A percentile compares a stretch with the other conserved stretches of the same genome.
Evolutionary conservation across 2,329 filamentous ascomycete species (phyloP).

Genomic region (Acrocalymma vagum): DNA sequence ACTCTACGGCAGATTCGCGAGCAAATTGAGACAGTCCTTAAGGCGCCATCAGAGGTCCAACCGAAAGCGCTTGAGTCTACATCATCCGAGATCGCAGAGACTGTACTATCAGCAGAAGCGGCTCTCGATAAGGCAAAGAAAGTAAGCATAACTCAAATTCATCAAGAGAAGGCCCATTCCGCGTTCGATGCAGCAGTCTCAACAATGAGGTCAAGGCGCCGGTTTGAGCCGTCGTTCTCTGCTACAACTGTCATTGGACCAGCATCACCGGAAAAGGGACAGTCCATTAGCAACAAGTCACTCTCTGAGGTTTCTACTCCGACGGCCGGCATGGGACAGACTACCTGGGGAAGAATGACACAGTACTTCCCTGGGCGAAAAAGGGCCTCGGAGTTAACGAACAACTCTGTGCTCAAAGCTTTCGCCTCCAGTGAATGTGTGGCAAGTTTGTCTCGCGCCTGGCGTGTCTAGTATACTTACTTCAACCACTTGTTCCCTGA

Average conservation of each 20-base stretch:
- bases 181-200: conserved; percentile 31
- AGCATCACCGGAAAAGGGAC: conserved; percentile 14
- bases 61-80: conserved; percentile 39
- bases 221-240: conserved; percentile 29
- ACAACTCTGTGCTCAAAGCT: conserved; percentile 24
- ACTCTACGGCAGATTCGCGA: conserved; percentile 41
- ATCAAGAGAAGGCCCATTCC: conserved; percentile 25
- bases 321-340: conserved; percentile 31
- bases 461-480: conserved; percentile 37
- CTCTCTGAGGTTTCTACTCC: conserved; percentile 29
- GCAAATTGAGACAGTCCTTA: conserved; percentile 40
- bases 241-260: conserved; percentile 31
- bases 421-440: conserved; percentile 21
- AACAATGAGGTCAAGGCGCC: conserved; percentile 23
- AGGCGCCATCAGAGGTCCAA: conserved; percentile 41
- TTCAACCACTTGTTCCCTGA: conserved; percentile 10
- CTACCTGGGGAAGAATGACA: conserved; percentile 32
- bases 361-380: conserved; percentile 30
- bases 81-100: conserved; percentile 44
- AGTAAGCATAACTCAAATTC: conserved; percentile 43
- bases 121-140: conserved; percentile 47
- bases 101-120: conserved; percentile 40
- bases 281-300: conserved; percentile 24
- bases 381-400: conserved; percentile 22
- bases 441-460: conserved; percentile 43